Evolutionary conservation across 192 early-diverging fungal species (phyloP), one percentile per base, ranked within the genome.

Genomic region (Diversispora epigaea): DNA sequence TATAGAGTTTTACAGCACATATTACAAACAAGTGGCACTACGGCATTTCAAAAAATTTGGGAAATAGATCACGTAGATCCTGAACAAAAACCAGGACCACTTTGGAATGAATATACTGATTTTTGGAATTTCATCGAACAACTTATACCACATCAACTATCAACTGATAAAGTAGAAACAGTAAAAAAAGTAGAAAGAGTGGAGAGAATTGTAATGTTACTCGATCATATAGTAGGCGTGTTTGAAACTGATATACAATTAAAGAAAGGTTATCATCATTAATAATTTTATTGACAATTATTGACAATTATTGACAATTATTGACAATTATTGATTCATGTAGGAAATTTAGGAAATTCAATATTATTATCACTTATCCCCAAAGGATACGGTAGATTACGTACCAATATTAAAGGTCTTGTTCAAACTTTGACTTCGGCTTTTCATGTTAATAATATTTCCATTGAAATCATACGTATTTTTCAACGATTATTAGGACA

Each of bases 101-200:
- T 73, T 15, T 73, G 71, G 55, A 10, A 19, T 21, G 41, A 46
- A 15, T 73, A 73, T 46, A 11, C 32, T 43, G 41, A 62, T 15
- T 73, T 73, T 61, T 73, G 71, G 71, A 46, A 45, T 44, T 73
- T 73, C 61, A 25, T 73, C 19, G 40, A 73, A 47, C 41, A 50
- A 12, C 15, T n/a, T 14, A 21, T 50, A 47, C n/a, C 19, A 8
- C 49, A 15, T 21, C 25, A 32, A 32, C 25, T 1, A 32, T 32
- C 25, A 32, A 32, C 43, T 49, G 8, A 32, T 6, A 25, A 17
- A 45, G 8, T 17, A 8, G 10, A 68, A 21, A 25, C 10, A 67
- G 7, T n/a, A 44, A 6, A 19, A 21, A 25, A 22, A 67, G 7
- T n/a, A 44, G 14, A 19, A 68, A 63, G 61, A 17, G 50, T 17